These are phyloP conservation scores for Xylaria cubensis DNA, from an alignment of 495 filamentous ascomycete species.

Conservation along the genomic window DNA sequence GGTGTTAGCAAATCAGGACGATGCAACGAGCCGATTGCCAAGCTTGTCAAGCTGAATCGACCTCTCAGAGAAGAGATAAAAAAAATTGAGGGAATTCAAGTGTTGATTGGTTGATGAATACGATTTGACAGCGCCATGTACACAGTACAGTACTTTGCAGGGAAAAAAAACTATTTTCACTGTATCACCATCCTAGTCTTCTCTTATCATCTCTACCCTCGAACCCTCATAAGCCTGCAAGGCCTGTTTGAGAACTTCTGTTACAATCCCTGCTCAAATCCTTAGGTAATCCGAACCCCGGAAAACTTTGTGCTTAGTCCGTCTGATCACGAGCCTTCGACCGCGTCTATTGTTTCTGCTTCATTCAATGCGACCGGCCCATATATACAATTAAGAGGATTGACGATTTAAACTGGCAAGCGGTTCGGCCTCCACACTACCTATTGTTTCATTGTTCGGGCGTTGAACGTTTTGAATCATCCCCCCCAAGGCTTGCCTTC, in stretches of 20 bases:
- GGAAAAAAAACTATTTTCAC: background rate
- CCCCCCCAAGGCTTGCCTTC: background rate
- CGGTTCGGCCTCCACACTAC: background rate
- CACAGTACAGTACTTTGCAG: background rate
- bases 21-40: background rate
- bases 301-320: conserved; percentile 19
- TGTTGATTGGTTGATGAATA: conserved; percentile 13
- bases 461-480: background rate
- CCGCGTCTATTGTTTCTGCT: background rate
- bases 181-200: background rate
- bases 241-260: background rate
- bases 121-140: background rate
- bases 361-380: background rate
- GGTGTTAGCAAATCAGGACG: background rate
- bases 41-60: background rate
- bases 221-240: background rate
- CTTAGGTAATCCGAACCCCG: conserved; percentile 19
- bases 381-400: background rate
- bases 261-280: background rate
- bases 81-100: conserved; percentile 9
- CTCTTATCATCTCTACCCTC: conserved; percentile 12
- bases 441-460: background rate
- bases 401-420: background rate
- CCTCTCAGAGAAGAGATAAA: conserved; percentile 19
- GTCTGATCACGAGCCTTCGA: conserved; percentile 30